Evolutionary conservation across 2,329 filamentous ascomycete species (phyloP).

Genomic region (Aspergillus sp.): DNA sequence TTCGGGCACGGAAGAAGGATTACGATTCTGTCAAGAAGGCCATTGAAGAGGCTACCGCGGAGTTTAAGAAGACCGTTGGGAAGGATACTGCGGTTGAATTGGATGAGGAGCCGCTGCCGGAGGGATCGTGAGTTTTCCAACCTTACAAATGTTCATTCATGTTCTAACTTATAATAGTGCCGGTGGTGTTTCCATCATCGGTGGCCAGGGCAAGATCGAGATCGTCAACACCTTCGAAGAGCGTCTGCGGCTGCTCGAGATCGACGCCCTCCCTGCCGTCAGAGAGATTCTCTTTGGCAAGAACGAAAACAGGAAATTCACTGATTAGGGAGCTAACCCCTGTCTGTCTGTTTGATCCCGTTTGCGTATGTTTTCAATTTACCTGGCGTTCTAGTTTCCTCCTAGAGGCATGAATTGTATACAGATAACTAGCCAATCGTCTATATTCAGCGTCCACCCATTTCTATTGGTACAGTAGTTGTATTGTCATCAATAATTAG

Average conservation of each 20-base stretch:
- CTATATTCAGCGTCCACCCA: not conserved
- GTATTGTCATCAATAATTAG: not conserved
- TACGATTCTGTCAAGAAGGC: slow-evolving; percentile 69
- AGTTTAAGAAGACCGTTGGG: slow-evolving; percentile 74
- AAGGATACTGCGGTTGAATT: slow-evolving; percentile 64
- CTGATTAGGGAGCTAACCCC: slow-evolving; percentile 55
- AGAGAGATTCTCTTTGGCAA: slow-evolving; percentile 83
- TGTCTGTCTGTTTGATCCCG: slow-evolving; percentile 3
- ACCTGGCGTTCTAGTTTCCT: not conserved
- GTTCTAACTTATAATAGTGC: slow-evolving; percentile 49
- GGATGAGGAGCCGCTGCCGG: slow-evolving; percentile 74
- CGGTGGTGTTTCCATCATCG: slow-evolving; percentile 74
- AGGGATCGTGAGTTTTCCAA: slow-evolving; percentile 66
- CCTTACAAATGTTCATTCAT: slow-evolving; percentile 1
- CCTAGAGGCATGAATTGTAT: not conserved
- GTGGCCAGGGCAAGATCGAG: slow-evolving; percentile 85
- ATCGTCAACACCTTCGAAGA: slow-evolving; percentile 98
- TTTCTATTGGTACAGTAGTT: not conserved
- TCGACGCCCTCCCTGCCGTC: slow-evolving; percentile 75
- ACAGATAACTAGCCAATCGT: not conserved
- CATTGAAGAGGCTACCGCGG: slow-evolving; percentile 65
- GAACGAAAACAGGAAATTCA: slow-evolving; percentile 94
- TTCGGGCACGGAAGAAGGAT: slow-evolving; percentile 76
- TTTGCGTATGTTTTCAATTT: slow-evolving; percentile 1
- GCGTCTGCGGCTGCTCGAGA: slow-evolving; percentile 75